Evolutionary conservation across 108 stramenopile genomes (phyloP), one percentile per base, ranked within the genome.

Genomic region (Thalassiosira profunda): DNA sequence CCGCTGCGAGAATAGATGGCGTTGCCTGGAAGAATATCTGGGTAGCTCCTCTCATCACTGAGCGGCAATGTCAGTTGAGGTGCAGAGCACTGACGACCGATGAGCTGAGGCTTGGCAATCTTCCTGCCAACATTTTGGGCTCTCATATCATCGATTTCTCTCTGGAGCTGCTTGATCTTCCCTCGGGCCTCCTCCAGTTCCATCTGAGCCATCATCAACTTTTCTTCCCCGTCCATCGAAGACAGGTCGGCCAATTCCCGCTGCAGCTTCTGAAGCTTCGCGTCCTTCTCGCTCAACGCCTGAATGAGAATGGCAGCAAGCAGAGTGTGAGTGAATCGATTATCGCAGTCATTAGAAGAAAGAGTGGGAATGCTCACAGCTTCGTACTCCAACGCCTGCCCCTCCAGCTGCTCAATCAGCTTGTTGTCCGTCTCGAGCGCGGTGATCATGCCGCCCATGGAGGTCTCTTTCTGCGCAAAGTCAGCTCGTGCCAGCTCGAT

Each of bases 341-440:
- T n/a, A n/a, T n/a, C n/a, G n/a, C n/a, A n/a, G n/a, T n/a, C n/a
- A n/a, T n/a, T n/a, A n/a, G n/a, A n/a, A n/a, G n/a, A n/a, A n/a
- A n/a, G n/a, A n/a, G n/a, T n/a, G n/a, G n/a, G n/a, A n/a, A n/a
- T n/a, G n/a, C n/a, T n/a, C n/a, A 37, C 34, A 36, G 71, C 71
- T 29, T 72, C 71, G 20, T 30, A 34, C 35, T 77, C 62, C 11
- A 77, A 38, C 18, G 40, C 63, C 12, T 68, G 60, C 24, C 20
- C 20, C 8, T 77, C 67, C 9, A 63, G 36, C 17, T 53, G 26
- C 45, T 58, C 17, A 35, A 78, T 55, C 0, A 63, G 46, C 34
- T 70, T 34, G 43, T 65, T 78, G 7, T 78, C 76, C 40, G 49
- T 53, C 46, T 78, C 68, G 17, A 78, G 60, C 2, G 55, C 45